These are phyloP conservation scores for Teratosphaeria pseudoeucalypti DNA, from an alignment of 2,329 filamentous ascomycete genomes.

Conservation along the genomic window DNA sequence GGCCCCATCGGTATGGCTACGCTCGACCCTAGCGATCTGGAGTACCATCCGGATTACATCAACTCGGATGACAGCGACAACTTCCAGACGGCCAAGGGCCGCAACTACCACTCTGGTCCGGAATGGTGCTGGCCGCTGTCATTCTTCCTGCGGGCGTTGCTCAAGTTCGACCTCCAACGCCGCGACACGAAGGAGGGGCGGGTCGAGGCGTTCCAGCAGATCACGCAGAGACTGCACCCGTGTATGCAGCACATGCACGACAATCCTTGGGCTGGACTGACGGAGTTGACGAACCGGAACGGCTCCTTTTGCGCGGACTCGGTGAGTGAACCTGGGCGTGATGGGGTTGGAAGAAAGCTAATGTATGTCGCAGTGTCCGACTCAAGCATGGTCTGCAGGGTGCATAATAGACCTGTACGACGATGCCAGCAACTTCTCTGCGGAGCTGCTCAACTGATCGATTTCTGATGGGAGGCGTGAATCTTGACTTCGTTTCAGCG, in stretches of 20 bases:
- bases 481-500: too few species aligned
- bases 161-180: conserved; percentile 78
- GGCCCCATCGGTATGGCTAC: conserved; percentile 94
- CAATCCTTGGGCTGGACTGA: conserved; percentile 79
- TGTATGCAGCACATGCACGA: conserved; percentile 77
- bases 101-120: conserved; percentile 96
- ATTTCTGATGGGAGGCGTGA: not conserved
- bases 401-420: conserved; percentile 95
- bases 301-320: conserved; percentile 80
- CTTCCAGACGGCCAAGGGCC: conserved; percentile 83
- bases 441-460: conserved; percentile 1
- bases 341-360: not conserved
- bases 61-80: conserved; percentile 89
- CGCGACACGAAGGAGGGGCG: conserved; percentile 56
- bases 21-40: conserved; percentile 79
- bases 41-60: conserved; percentile 90
- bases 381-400: conserved; percentile 90
- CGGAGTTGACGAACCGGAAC: conserved; percentile 85
- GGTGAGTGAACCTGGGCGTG: conserved; percentile 43
- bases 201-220: conserved; percentile 87
- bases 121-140: conserved; percentile 98
- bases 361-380: conserved; percentile 56
- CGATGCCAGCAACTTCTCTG: conserved; percentile 49
- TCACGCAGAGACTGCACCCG: conserved; percentile 68
- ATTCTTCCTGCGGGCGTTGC: conserved; percentile 82